Evolutionary conservation across 305 asterid genomes (phyloP).

Genomic region (Stenogyne calaminthoides): DNA sequence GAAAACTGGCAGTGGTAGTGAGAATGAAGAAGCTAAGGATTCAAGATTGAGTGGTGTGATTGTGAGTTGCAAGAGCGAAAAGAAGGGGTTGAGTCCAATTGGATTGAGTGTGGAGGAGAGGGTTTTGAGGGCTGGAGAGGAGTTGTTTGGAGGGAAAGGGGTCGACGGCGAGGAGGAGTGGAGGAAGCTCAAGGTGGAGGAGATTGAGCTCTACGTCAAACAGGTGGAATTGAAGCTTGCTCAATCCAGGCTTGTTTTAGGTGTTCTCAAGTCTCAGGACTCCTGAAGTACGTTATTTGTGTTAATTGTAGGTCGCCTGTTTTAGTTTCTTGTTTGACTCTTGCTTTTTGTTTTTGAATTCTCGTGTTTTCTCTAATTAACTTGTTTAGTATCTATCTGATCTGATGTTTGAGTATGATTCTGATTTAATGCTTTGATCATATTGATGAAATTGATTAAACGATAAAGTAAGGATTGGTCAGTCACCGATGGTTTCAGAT

Average conservation of each 20-base stretch:
- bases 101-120: slow-evolving; percentile 34
- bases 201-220: slow-evolving; percentile 34
- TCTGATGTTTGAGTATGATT: not conserved
- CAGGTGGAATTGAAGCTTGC: slow-evolving; percentile 38
- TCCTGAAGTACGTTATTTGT: slow-evolving; percentile 31
- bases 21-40: slow-evolving; percentile 27
- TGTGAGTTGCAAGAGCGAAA: slow-evolving; percentile 17
- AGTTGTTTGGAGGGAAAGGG: slow-evolving; percentile 33
- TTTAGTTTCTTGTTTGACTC: not conserved
- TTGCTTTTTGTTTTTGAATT: not conserved
- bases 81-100: not conserved
- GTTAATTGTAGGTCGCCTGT: not conserved
- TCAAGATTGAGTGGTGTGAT: slow-evolving; percentile 3
- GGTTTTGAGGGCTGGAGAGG: slow-evolving; percentile 37
- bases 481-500: not conserved
- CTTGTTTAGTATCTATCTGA: not conserved
- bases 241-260: slow-evolving; percentile 44
- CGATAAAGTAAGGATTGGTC: not conserved
- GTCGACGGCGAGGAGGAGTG: slow-evolving; percentile 46
- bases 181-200: slow-evolving; percentile 40
- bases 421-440: not conserved
- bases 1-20: slow-evolving; percentile 13
- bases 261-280: slow-evolving; percentile 25
- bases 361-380: not conserved
- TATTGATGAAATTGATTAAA: not conserved